Percentiles rank a stretch among this genome's conserved stretches.
Evolutionary conservation across 768 basidiomycete genomes (phyloP).

Genomic region (Tubosaeta sp.): DNA sequence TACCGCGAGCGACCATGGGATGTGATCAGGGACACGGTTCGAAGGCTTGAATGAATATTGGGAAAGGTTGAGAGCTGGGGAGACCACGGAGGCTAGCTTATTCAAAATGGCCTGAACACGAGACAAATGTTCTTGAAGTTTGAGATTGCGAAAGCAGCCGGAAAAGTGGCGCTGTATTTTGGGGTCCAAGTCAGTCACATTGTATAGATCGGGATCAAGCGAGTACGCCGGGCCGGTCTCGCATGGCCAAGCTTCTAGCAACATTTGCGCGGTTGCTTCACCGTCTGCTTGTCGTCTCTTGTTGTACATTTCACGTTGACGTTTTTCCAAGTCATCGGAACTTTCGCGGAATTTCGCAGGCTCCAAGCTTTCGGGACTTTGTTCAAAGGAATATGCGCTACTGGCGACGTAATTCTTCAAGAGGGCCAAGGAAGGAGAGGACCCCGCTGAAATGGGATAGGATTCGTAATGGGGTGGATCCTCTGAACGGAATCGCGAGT

Average conservation of each 20-base stretch:
- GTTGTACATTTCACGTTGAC: neutral
- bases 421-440: neutral
- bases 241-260: neutral
- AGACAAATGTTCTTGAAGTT: neutral
- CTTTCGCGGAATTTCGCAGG: neutral
- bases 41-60: neutral
- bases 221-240: neutral
- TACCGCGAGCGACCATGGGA: neutral
- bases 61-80: neutral
- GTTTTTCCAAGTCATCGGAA: neutral
- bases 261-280: neutral
- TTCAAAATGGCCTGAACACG: neutral
- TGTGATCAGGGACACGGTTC: neutral
- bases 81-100: neutral
- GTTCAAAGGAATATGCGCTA: neutral
- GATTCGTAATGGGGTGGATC: conserved; percentile 11
- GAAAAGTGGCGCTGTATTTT: neutral
- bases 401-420: neutral
- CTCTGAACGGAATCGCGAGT: conserved; percentile 6
- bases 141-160: neutral
- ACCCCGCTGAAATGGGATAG: conserved; percentile 3
- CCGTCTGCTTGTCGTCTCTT: neutral
- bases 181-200: neutral
- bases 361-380: neutral
- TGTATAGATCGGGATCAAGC: neutral